Percentiles rank a stretch among this genome's conserved stretches.
phyloP scores from a whole-genome alignment of 208 protist species.

The Jaenimonas drosophilae region DNA sequence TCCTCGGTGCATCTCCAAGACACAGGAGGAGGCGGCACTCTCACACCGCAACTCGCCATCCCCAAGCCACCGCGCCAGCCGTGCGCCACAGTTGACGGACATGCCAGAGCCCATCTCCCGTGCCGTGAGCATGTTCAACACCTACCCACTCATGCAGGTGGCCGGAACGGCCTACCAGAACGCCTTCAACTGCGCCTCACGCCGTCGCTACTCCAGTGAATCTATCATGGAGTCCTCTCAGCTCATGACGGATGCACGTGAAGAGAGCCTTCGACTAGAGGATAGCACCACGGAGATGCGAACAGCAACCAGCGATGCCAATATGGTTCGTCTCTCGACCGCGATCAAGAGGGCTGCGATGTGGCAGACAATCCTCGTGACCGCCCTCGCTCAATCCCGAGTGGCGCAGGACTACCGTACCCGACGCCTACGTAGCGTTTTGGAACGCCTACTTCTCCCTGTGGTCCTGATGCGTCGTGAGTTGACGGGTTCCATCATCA shows the following conservation, averaged over 20 bases:
- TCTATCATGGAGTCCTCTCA: constrained; percentile 6
- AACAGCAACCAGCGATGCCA: constrained; percentile 5
- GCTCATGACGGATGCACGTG: neutral
- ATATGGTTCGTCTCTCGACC: constrained; percentile 35
- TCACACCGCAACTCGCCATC: too few species aligned
- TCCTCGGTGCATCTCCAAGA: constrained; percentile 38
- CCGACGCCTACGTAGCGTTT: constrained; percentile 29
- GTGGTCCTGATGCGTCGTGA: constrained; percentile 37
- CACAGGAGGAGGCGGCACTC: constrained; percentile 18
- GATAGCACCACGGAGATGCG: neutral
- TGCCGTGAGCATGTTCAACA: constrained; percentile 46
- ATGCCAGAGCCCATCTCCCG: constrained; percentile 17
- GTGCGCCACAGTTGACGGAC: constrained; percentile 3
- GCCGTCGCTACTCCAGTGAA: neutral
- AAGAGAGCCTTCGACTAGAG: neutral
- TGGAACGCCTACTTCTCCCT: constrained; percentile 62
- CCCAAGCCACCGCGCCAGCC: too few species aligned
- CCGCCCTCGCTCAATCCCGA: constrained; percentile 16
- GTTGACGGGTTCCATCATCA: constrained; percentile 26
- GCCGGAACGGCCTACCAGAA: constrained; percentile 69
- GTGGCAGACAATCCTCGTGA: constrained; percentile 55
- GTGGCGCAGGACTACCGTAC: constrained; percentile 40
- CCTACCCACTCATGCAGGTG: constrained; percentile 70
- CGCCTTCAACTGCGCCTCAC: constrained; percentile 11
- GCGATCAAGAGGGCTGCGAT: constrained; percentile 69